Conservation (phyloP, 345 rosid species). For the Odontarrhena argentea region DNA sequence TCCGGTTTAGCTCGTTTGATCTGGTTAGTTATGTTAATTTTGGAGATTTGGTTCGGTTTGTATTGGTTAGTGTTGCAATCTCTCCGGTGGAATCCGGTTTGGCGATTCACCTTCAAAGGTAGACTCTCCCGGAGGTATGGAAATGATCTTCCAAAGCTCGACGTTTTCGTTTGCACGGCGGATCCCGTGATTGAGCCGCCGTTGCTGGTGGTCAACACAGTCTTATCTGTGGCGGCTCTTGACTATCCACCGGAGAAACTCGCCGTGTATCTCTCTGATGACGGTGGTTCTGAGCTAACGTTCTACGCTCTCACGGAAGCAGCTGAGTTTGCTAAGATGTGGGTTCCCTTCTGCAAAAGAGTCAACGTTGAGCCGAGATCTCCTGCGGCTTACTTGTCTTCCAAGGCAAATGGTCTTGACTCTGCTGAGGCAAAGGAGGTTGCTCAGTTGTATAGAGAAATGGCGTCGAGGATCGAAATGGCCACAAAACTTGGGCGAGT, state of each 20-base stretch:
- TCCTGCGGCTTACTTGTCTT: constrained; percentile 61
- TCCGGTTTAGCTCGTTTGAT: constrained; percentile 37
- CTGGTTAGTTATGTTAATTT: constrained; percentile 49
- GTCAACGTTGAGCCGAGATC: constrained; percentile 59
- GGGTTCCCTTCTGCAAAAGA: constrained; percentile 68
- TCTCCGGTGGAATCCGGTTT: constrained; percentile 49
- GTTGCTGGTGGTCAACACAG: constrained; percentile 62
- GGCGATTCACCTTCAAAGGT: constrained; percentile 42
- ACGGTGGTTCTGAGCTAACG: constrained; percentile 62
- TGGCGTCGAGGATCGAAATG: constrained; percentile 52
- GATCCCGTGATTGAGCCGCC: constrained; percentile 77
- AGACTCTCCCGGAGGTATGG: constrained; percentile 48
- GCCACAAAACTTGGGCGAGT: constrained; percentile 38
- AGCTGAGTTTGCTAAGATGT: constrained; percentile 48
- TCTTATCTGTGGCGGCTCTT: constrained; percentile 60
- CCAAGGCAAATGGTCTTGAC: constrained; percentile 16
- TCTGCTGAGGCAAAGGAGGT: not conserved
- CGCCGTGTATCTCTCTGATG: constrained; percentile 67
- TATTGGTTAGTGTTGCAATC: constrained; percentile 57
- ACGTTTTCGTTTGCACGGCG: constrained; percentile 75
- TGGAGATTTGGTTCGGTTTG: constrained; percentile 53
- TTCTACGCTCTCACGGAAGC: constrained; percentile 65
- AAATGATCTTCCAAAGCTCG: constrained; percentile 53
- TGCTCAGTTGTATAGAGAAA: constrained; percentile 49
- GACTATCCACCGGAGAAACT: constrained; percentile 65